phyloP scores from a whole-genome alignment of 2,329 filamentous ascomycete species.

The Aspergillus calidoustus region DNA sequence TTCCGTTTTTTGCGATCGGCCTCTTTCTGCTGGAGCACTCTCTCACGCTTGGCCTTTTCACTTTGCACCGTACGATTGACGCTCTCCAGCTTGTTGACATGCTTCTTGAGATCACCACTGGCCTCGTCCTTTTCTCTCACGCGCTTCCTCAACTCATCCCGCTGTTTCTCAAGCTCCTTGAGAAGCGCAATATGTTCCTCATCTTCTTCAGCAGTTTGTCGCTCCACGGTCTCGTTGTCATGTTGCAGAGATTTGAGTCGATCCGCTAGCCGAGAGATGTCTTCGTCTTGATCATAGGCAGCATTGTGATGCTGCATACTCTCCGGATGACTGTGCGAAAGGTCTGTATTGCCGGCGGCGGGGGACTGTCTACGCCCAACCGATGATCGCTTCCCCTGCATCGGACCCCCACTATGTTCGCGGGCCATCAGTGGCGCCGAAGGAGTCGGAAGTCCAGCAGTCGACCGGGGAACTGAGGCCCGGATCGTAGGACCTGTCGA shows the following conservation, averaged over 20 bases:
- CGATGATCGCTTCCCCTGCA: constrained; percentile 65
- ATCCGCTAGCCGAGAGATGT: constrained; percentile 77
- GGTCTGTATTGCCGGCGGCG: constrained; percentile 57
- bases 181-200: constrained; percentile 70
- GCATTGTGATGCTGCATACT: constrained; percentile 39
- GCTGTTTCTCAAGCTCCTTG: constrained; percentile 73
- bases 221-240: constrained; percentile 80
- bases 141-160: constrained; percentile 75
- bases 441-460: constrained; percentile 62
- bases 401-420: constrained; percentile 64
- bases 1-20: constrained; percentile 64
- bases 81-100: constrained; percentile 78
- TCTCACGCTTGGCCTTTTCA: constrained; percentile 77
- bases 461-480: constrained; percentile 58
- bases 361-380: constrained; percentile 78
- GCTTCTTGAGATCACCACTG: constrained; percentile 80
- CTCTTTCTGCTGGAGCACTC: constrained; percentile 63
- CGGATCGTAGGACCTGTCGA: constrained; percentile 51
- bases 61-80: constrained; percentile 81
- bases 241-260: constrained; percentile 78
- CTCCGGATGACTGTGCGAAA: constrained; percentile 46
- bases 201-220: constrained; percentile 69
- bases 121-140: constrained; percentile 90
- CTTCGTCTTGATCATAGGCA: constrained; percentile 64
- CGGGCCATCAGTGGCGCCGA: constrained; percentile 64